These are phyloP conservation scores for Diddensiella santjacobensis DNA, from an alignment of 805 yeast genomes.

Conservation along the genomic window DNA sequence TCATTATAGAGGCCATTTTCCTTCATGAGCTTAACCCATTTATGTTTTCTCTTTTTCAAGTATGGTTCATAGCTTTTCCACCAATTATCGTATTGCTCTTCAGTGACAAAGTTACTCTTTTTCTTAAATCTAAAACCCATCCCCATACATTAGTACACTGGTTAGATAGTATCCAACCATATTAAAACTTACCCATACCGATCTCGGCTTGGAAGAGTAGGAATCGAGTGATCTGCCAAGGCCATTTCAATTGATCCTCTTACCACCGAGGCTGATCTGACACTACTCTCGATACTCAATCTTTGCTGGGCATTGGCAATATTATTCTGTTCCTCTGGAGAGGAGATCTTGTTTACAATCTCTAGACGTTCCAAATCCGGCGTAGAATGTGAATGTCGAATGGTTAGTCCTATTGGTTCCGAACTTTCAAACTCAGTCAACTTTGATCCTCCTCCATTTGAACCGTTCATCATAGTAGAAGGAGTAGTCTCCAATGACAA, in stretches of 20 bases:
- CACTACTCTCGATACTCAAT: slow-evolving; percentile 2
- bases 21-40: slow-evolving; percentile 69
- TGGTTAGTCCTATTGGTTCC: background rate
- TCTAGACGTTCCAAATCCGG: background rate
- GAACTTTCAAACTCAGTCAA: too few relatives aligned
- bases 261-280: slow-evolving; percentile 13
- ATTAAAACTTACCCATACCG: slow-evolving; percentile 59
- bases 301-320: background rate
- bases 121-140: slow-evolving; percentile 51
- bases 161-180: background rate
- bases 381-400: background rate
- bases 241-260: slow-evolving; percentile 18
- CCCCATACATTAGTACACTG: too few relatives aligned
- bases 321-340: background rate
- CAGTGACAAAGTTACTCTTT: slow-evolving; percentile 49
- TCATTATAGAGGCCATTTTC: slow-evolving; percentile 57
- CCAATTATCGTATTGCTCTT: slow-evolving; percentile 68
- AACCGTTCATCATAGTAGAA: too few relatives aligned
- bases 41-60: slow-evolving; percentile 58
- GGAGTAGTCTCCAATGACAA: too few relatives aligned
- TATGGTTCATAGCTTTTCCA: slow-evolving; percentile 64
- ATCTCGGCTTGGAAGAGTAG: slow-evolving; percentile 41
- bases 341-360: too few relatives aligned
- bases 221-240: background rate
- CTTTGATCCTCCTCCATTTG: too few relatives aligned